A percentile compares a stretch with the other conserved stretches of the same genome.
Conservation (phyloP, 169 alveolate species). For the Eimeria brunetti region DNA sequence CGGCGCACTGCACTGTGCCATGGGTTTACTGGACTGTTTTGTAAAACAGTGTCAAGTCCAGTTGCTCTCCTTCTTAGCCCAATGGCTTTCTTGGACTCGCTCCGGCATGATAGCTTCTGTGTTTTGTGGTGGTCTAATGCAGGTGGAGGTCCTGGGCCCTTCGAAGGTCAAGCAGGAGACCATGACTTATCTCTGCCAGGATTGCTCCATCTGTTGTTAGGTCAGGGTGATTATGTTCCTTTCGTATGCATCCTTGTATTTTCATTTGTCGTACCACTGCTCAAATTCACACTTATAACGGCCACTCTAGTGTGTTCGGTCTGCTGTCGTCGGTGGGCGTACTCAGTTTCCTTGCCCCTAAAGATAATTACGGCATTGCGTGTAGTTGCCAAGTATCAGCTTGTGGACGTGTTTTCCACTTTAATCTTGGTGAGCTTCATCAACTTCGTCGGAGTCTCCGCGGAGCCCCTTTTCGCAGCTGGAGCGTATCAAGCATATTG, state of each 20-base stretch:
- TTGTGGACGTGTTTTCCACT: conserved; percentile 64
- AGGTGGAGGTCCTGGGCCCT: conserved; percentile 40
- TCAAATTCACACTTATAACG: conserved; percentile 43
- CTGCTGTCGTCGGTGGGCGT: conserved; percentile 26
- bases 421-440: conserved; percentile 43
- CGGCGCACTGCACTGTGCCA: neutral
- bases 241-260: neutral
- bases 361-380: conserved; percentile 1
- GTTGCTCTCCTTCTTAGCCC: neutral
- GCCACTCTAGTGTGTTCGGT: conserved; percentile 21
- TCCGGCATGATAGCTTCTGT: neutral
- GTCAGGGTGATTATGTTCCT: conserved; percentile 26
- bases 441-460: conserved; percentile 35
- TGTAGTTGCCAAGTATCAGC: conserved; percentile 63
- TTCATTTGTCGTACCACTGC: conserved; percentile 59
- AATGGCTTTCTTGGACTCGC: neutral
- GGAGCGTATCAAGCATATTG: conserved; percentile 52
- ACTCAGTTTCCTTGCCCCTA: conserved; percentile 24
- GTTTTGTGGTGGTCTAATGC: neutral
- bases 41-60: neutral
- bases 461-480: conserved; percentile 43
- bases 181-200: conserved; percentile 35
- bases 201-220: conserved; percentile 49
- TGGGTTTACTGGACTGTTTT: neutral
- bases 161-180: neutral